A percentile compares a stretch with the other conserved stretches of the same genome.
Evolutionary conservation across 78 protist genomes (phyloP).

Genomic region (Dictyostelium firmibasis): DNA sequence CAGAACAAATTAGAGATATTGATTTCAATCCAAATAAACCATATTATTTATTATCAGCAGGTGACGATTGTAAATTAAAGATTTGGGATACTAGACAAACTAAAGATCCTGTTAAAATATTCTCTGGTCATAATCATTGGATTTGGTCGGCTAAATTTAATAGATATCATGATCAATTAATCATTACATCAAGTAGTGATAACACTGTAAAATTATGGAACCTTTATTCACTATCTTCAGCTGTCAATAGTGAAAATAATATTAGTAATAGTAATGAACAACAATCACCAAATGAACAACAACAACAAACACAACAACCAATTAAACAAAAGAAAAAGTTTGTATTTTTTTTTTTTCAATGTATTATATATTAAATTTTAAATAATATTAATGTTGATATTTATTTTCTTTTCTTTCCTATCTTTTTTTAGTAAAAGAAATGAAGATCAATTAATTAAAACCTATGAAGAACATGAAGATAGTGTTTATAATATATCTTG

Average conservation of each 20-base stretch:
- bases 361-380: not conserved
- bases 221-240: conserved; percentile 54
- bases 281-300: not conserved
- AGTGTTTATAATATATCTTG: conserved; percentile 67
- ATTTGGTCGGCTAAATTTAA: conserved; percentile 77
- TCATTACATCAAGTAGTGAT: conserved; percentile 69
- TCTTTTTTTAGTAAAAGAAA: conserved; percentile 40
- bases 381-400: not conserved
- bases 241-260: not conserved
- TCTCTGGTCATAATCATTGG: conserved; percentile 80
- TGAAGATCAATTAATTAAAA: conserved; percentile 77
- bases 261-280: not conserved
- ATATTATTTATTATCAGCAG: conserved; percentile 65
- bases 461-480: conserved; percentile 82
- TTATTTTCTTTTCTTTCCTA: not conserved
- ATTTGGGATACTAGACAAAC: conserved; percentile 77
- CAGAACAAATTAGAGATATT: conserved; percentile 61
- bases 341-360: not conserved
- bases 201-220: conserved; percentile 77
- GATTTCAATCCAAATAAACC: conserved; percentile 79
- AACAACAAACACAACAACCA: conserved; percentile 11
- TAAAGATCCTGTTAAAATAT: conserved; percentile 47
- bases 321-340: conserved; percentile 46
- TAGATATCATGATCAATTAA: conserved; percentile 67
- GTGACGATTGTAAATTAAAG: conserved; percentile 77